A percentile compares a stretch with the other conserved stretches of the same genome.
phyloP scores from a whole-genome alignment of 2,329 filamentous ascomycete species.

The Rugonectria rugulosa region DNA sequence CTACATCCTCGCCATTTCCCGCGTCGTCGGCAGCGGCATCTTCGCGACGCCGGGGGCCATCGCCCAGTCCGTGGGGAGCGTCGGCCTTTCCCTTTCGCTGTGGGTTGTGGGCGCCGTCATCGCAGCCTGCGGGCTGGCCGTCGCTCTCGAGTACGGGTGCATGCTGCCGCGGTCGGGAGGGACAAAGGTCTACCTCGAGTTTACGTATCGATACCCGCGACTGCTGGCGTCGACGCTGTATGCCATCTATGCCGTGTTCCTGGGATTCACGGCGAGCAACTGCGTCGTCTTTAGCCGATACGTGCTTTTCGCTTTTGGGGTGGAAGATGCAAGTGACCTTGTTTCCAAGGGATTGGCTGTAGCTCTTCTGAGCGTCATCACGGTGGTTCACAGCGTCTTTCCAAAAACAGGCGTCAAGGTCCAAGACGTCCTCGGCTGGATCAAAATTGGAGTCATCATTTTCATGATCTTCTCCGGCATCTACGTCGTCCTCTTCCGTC shows the following conservation, averaged over 20 bases:
- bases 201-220: conserved; percentile 68
- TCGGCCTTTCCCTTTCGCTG: conserved; percentile 67
- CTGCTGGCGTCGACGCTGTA: conserved; percentile 71
- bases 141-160: conserved; percentile 72
- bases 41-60: conserved; percentile 77
- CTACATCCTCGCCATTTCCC: conserved; percentile 72
- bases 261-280: conserved; percentile 74
- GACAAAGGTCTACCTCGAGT: conserved; percentile 75
- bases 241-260: conserved; percentile 67
- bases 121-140: conserved; percentile 66
- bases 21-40: conserved; percentile 75
- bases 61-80: conserved; percentile 69
- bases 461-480: conserved; percentile 69
- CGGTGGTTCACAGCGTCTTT: conserved; percentile 65
- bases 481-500: conserved; percentile 62
- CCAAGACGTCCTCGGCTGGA: conserved; percentile 68
- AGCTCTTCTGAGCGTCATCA: conserved; percentile 63
- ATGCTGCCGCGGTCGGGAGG: conserved; percentile 76
- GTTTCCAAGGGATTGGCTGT: conserved; percentile 64
- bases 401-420: conserved; percentile 64
- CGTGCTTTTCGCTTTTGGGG: conserved; percentile 63
- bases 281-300: conserved; percentile 75
- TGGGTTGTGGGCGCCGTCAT: conserved; percentile 71
- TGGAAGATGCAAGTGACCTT: conserved; percentile 57
- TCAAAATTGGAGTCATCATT: conserved; percentile 66